Percentiles rank a stretch among this genome's conserved stretches.
These are phyloP conservation scores for Scutellaria minor DNA, from an alignment of 257 asterid species.

Conservation along the genomic window DNA sequence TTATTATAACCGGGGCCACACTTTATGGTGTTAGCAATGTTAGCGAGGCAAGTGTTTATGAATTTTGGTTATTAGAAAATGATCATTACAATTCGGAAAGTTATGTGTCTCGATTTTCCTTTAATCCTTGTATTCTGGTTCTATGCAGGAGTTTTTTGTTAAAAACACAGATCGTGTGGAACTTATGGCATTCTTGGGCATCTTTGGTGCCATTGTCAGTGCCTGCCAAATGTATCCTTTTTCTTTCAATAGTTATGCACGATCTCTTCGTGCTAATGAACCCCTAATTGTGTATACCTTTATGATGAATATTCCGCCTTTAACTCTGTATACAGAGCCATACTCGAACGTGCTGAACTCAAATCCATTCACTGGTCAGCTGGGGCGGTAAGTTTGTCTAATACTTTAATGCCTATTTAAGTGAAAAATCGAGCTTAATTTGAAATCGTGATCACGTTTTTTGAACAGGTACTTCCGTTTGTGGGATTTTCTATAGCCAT, in stretches of 20 bases:
- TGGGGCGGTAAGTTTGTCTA: conserved; percentile 55
- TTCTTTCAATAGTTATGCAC: background rate
- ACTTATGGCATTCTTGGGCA: conserved; percentile 91
- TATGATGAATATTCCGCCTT: conserved; percentile 38
- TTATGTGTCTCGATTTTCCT: background rate
- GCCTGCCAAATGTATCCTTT: conserved; percentile 86
- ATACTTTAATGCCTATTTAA: background rate
- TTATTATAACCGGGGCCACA: conserved; percentile 88
- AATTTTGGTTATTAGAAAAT: conserved; percentile 3
- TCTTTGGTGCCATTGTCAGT: conserved; percentile 89
- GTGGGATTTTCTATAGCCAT: conserved; percentile 89
- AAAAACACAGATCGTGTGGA: conserved; percentile 85
- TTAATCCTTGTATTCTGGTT: conserved; percentile 30
- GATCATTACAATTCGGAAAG: background rate
- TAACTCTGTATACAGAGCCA: conserved; percentile 60
- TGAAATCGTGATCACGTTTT: conserved; percentile 31
- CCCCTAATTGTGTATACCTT: background rate
- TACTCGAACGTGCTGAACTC: conserved; percentile 87
- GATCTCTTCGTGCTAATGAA: conserved; percentile 8
- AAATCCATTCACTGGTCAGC: conserved; percentile 75
- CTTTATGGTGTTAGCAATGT: conserved; percentile 91
- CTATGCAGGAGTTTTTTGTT: conserved; percentile 77
- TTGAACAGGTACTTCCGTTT: conserved; percentile 78
- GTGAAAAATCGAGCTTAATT: background rate
- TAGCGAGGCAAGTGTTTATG: conserved; percentile 67